Base-by-base conservation (phyloP, 306 rosid species). In the Ormosia emarginata region DNA sequence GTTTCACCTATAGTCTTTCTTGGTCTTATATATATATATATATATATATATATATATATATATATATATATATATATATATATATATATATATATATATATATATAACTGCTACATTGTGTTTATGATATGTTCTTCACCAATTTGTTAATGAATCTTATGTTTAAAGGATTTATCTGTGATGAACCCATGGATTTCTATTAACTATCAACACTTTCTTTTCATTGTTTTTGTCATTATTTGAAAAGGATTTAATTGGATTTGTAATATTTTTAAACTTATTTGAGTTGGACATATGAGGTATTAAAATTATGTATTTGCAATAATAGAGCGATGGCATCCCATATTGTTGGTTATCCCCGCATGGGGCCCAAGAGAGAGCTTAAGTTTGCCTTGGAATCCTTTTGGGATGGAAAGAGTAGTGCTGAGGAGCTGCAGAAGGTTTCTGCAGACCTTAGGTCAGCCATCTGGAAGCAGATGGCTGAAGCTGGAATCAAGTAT, bases 301-400 rank as follows among this genome's bases (percentile, higher is more conserved):
- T 32, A 70, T 83, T 81, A 44, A 50, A 58, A 70, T 68, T 66
- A 24, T 73, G 68, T 14, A 41, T 57, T 77, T 83, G 39, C 24
- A 73, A 33, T 67, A 29, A 78, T 89, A 91, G 94, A 86, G 82
- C 89, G 4, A 90, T 88, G 96, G 85, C 97, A 24, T 93, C 97
- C 79, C 96, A 93, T 83, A 83, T 93, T 80, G 92, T 93, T 78
- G 98, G 98, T 43, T 91, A 91, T 86, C 98, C 98, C 69, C 93
- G 96, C 70, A 82, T 93, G 91, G 98, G 98, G 64, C 96, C 98
- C 62, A 93, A 93, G 91, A 90, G 98, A 29, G 83, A 80, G 71
- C 83, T 80, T 44, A 80, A 80, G 44, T 80, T 80, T 80, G 83
- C 83, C 11, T 79, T 93, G 86, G 97, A 93, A 73, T 93, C 96